A percentile compares a stretch with the other conserved stretches of the same genome.
Evolutionary conservation across 73 alveolate genomes (phyloP).

Genomic region (Tetrahymena borealis): DNA sequence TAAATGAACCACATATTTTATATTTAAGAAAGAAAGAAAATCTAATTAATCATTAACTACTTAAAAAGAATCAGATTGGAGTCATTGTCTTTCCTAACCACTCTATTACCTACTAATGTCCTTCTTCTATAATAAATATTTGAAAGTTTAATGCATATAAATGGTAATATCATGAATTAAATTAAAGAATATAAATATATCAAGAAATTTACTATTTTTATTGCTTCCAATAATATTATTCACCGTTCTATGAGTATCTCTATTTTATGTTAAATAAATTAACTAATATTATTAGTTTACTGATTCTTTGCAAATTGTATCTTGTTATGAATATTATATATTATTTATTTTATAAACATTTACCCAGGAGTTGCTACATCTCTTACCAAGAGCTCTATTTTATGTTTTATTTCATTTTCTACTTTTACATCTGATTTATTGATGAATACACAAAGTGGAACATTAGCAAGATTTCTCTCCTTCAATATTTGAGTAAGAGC

Average conservation of each 20-base stretch:
- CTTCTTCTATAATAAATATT: not conserved
- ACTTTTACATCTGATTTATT: not conserved
- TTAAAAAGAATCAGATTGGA: not conserved
- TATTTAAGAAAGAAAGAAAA: too few species aligned
- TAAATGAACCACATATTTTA: too few species aligned
- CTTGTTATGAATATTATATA: not conserved
- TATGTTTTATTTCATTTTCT: not conserved
- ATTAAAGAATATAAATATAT: not conserved
- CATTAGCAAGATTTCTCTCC: not conserved
- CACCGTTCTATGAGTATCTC: not conserved
- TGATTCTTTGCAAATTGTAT: not conserved
- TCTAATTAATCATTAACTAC: not conserved
- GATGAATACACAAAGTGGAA: not conserved
- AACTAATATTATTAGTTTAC: not conserved
- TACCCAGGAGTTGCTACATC: not conserved
- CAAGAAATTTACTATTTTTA: not conserved
- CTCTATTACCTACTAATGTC: not conserved
- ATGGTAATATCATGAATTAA: not conserved
- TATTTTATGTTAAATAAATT: too few species aligned
- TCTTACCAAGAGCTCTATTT: not conserved
- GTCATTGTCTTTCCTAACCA: not conserved
- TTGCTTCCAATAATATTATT: not conserved
- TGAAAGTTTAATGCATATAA: too few species aligned
- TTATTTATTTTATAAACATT: not conserved
- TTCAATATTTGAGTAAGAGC: not conserved